These are phyloP conservation scores for Patellifolia procumbens DNA, from an alignment of 179 eudicot genomes.

Conservation along the genomic window DNA sequence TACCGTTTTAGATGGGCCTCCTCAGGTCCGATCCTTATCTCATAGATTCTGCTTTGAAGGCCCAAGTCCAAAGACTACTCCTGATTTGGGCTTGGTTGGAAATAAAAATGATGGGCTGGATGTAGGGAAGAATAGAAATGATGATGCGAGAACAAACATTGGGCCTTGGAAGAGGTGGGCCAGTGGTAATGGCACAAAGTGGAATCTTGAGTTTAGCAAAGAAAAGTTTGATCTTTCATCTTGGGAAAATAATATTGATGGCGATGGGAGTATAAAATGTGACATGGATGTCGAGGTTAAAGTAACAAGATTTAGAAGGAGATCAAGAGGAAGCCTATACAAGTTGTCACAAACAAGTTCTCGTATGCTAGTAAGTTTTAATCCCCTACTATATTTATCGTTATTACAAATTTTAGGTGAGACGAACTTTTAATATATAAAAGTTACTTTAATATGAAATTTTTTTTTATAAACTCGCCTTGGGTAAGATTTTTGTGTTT, in stretches of 20 bases:
- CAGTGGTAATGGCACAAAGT: constrained; percentile 15
- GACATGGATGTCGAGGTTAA: constrained; percentile 25
- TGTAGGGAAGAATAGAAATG: neutral
- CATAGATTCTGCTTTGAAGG: constrained; percentile 23
- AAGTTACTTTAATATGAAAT: too few species aligned
- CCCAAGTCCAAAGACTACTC: constrained; percentile 2
- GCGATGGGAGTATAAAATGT: neutral
- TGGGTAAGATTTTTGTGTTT: too few species aligned
- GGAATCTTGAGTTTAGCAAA: constrained; percentile 15
- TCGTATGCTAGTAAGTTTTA: constrained; percentile 32
- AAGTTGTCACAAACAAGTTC: constrained; percentile 28
- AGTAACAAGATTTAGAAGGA: constrained; percentile 28
- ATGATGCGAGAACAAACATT: neutral
- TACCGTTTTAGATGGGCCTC: constrained; percentile 36
- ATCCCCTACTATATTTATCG: too few species aligned
- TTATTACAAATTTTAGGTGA: too few species aligned
- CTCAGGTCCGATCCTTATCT: constrained; percentile 25
- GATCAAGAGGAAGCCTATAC: constrained; percentile 29
- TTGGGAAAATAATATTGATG: neutral
- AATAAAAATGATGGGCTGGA: constrained; percentile 5
- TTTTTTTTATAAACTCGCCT: too few species aligned
- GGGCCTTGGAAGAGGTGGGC: constrained; percentile 33
- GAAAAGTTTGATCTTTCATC: neutral
- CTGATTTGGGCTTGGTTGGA: constrained; percentile 11
- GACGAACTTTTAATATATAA: too few species aligned